Percentiles rank a stretch among this genome's conserved stretches.
phyloP scores from a whole-genome alignment of 2,329 filamentous ascomycete genomes.

The Arthrinium puccinioides region DNA sequence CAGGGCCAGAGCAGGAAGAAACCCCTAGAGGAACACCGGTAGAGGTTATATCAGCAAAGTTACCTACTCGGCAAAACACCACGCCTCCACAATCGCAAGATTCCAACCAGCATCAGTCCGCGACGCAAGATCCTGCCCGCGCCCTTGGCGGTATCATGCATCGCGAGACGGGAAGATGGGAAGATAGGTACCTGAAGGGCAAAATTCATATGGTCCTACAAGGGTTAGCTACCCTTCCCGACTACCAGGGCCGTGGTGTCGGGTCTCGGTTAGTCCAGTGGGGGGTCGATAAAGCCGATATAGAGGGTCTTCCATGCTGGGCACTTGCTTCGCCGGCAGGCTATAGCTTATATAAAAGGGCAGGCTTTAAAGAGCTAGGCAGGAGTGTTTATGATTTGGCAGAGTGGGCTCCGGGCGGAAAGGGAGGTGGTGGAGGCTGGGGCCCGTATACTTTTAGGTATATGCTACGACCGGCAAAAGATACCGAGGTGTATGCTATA shows the following conservation, averaged over 20 bases:
- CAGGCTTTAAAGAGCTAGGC: constrained; percentile 2
- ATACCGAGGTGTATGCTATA: too few relatives aligned
- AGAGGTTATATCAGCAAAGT: too few relatives aligned
- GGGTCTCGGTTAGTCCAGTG: constrained; percentile 2
- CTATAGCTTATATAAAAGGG: constrained; percentile 1
- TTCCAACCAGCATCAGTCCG: not conserved
- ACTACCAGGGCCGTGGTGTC: not conserved
- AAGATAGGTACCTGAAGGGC: not conserved
- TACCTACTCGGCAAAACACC: not conserved
- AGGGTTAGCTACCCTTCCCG: not conserved
- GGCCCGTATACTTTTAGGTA: constrained; percentile 4
- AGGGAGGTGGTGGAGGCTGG: not conserved
- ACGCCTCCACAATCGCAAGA: not conserved
- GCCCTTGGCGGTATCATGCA: constrained; percentile 1
- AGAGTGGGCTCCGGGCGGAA: not conserved
- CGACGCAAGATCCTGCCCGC: not conserved
- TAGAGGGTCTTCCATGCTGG: constrained; percentile 2
- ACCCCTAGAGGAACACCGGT: too few relatives aligned
- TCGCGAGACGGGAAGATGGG: not conserved
- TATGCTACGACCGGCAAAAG: constrained; percentile 2
- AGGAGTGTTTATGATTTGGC: not conserved
- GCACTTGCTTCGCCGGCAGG: constrained; percentile 3
- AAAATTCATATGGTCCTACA: constrained; percentile 4
- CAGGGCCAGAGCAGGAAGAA: too few relatives aligned
- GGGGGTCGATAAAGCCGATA: not conserved